Percentiles rank a stretch among this genome's conserved stretches.
These are phyloP conservation scores for Moesziomyces antarcticus DNA, from an alignment of 1,284 basidiomycete genomes.

Conservation along the genomic window DNA sequence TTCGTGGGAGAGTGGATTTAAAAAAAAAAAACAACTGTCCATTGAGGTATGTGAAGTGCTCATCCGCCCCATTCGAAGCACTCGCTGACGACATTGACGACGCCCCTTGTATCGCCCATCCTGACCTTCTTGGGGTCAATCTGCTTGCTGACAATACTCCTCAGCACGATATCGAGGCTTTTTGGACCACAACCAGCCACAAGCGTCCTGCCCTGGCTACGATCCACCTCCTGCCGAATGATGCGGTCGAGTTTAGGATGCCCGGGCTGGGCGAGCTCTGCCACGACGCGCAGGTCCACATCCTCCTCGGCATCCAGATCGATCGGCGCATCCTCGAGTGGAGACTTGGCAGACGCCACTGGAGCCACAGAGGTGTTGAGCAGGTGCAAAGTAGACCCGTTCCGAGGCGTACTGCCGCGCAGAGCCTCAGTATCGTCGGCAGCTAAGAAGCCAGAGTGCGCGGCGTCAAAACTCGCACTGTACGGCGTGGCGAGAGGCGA, in stretches of 20 bases:
- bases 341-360: conserved; percentile 21
- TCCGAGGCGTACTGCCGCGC: not conserved
- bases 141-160: conserved; percentile 76
- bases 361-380: conserved; percentile 19
- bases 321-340: conserved; percentile 41
- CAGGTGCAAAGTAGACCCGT: conserved; percentile 28
- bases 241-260: conserved; percentile 79
- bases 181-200: conserved; percentile 84
- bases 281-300: conserved; percentile 75
- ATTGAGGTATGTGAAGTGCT: not conserved
- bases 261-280: conserved; percentile 78
- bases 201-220: conserved; percentile 73
- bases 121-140: conserved; percentile 74
- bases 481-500: conserved; percentile 27
- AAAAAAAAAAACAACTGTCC: not conserved
- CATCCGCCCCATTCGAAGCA: conserved; percentile 58
- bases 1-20: too few relatives aligned
- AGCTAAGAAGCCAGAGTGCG: conserved; percentile 5
- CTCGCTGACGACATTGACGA: conserved; percentile 61
- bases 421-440: conserved; percentile 6
- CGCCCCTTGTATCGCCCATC: conserved; percentile 75
- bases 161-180: conserved; percentile 77
- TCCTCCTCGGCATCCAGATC: conserved; percentile 77
- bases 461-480: conserved; percentile 15
- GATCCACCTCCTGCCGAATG: conserved; percentile 76